Conservation (phyloP, 2,329 filamentous ascomycete genomes). For the Verticillium nonalfalfae region DNA sequence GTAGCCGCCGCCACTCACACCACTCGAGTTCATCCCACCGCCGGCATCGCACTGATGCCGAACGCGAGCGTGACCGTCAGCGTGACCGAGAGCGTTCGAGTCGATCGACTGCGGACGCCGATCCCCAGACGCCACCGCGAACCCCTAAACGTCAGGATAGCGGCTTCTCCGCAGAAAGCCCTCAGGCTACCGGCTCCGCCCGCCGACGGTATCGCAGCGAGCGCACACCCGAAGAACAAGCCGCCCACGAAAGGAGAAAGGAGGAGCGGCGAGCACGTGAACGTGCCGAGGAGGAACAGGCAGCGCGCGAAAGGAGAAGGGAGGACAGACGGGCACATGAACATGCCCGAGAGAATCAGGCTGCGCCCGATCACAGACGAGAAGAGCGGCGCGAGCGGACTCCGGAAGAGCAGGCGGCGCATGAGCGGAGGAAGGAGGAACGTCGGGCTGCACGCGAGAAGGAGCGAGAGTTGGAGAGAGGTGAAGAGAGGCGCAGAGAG, state of each 20-base stretch:
- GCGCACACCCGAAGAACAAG: slow-evolving; percentile 27
- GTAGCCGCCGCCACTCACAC: slow-evolving; percentile 17
- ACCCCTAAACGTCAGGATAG: slow-evolving; percentile 39
- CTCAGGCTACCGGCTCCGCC: slow-evolving; percentile 6
- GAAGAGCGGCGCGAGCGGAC: slow-evolving; percentile 39
- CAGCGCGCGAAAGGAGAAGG: neutral
- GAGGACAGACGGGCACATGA: slow-evolving; percentile 31
- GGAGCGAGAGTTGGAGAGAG: slow-evolving; percentile 6
- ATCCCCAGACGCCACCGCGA: slow-evolving; percentile 24
- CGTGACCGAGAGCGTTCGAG: slow-evolving; percentile 1
- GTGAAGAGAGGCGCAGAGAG: slow-evolving; percentile 9
- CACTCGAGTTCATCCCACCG: slow-evolving; percentile 13
- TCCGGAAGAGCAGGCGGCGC: slow-evolving; percentile 41
- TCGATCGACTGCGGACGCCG: slow-evolving; percentile 23
- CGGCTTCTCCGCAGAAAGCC: slow-evolving; percentile 35
- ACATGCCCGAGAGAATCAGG: slow-evolving; percentile 42
- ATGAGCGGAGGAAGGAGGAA: slow-evolving; percentile 43
- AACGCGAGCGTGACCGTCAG: slow-evolving; percentile 1
- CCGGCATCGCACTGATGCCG: slow-evolving; percentile 31
- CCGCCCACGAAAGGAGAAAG: neutral
- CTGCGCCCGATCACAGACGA: slow-evolving; percentile 41
- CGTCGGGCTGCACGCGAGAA: slow-evolving; percentile 16
- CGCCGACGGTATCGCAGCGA: slow-evolving; percentile 10
- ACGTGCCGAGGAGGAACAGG: slow-evolving; percentile 28
- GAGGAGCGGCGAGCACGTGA: slow-evolving; percentile 30